A percentile compares a stretch with the other conserved stretches of the same genome.
Conservation (phyloP, 768 basidiomycete genomes). For the Hypsizygus marmoreus region DNA sequence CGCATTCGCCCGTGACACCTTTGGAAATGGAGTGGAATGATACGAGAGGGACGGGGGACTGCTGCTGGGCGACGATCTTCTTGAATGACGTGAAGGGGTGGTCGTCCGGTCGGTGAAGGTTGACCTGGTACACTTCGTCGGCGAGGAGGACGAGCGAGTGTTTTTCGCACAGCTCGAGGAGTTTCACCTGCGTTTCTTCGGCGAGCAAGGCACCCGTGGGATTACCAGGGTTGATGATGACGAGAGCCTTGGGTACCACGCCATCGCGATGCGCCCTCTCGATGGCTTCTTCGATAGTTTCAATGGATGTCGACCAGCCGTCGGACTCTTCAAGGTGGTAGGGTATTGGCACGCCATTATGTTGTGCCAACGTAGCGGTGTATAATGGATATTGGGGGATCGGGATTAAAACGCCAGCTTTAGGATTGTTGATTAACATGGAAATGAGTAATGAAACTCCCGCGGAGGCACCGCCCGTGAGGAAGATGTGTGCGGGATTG, state of each 20-base stretch:
- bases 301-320: slow-evolving; percentile 80
- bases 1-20: slow-evolving; percentile 95
- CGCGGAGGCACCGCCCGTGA: slow-evolving; percentile 92
- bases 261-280: slow-evolving; percentile 63
- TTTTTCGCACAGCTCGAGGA: slow-evolving; percentile 85
- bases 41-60: slow-evolving; percentile 79
- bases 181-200: slow-evolving; percentile 64
- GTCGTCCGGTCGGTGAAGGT: slow-evolving; percentile 69
- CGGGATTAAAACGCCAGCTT: slow-evolving; percentile 85
- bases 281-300: slow-evolving; percentile 67
- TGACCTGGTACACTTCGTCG: slow-evolving; percentile 98
- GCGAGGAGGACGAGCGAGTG: slow-evolving; percentile 88
- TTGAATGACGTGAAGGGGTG: slow-evolving; percentile 95
- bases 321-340: slow-evolving; percentile 86
- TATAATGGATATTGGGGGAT: slow-evolving; percentile 99
- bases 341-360: slow-evolving; percentile 76
- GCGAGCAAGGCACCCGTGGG: slow-evolving; percentile 90
- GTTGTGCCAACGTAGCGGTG: slow-evolving; percentile 90
- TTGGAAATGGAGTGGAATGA: slow-evolving; percentile 99
- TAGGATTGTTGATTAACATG: slow-evolving; percentile 70
- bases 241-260: slow-evolving; percentile 76
- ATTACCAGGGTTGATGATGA: slow-evolving; percentile 98
- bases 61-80: slow-evolving; percentile 68
- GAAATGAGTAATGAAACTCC: slow-evolving; percentile 89
- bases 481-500: slow-evolving; percentile 84